Evolutionary conservation across 148 eudicot species (phyloP), one percentile per base, ranked within the genome.

Genomic region (Camellia granthamiana): DNA sequence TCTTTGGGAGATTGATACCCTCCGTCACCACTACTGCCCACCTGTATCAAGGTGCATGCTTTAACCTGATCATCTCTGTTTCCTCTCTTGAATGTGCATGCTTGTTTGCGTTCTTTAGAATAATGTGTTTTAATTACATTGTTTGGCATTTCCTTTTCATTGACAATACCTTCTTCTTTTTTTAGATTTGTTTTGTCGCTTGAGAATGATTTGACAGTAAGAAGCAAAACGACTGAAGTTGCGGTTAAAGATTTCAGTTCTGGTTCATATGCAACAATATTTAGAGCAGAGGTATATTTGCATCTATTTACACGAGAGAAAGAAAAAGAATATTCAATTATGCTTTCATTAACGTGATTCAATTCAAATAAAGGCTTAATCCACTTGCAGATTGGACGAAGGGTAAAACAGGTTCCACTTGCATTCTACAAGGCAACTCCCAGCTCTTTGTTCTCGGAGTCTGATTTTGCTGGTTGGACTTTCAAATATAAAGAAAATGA

Each of bases 1-100:
- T 79, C 94, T 96, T 41, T 96, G 98, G 99, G 99, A 96, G 73
- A 87, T 96, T 43, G 97, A 96, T 79, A 88, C 90, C 56, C 97
- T 96, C 16, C 93, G 91, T 52, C 93, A 93, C 84, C 97, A 93
- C 78, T 96, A 96, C 78, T 93, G 97, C 76, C 93, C 97, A 0
- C 91, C 94, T 61, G 97, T 96, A 78, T 93, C 98, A 23, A 96
- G 99, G 99, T 96, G 85, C 72, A 46, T 72, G 72, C 69, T 72
- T 43, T 54, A 14, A 41, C 30, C 21, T 42, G 42, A 6, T 42
- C n/a, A 18, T 74, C 23, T 21, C 9, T 43, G 3, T n/a, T 49
- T 7, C 30, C 75, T 76, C 55, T 11, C 44, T 23, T 21, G 23
- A 43, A 3, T 12, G 21, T 54, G 19, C 71, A 3, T 46, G 67